phyloP scores from a whole-genome alignment of 176 grass and related monocot species.

The Oryza punctata region DNA sequence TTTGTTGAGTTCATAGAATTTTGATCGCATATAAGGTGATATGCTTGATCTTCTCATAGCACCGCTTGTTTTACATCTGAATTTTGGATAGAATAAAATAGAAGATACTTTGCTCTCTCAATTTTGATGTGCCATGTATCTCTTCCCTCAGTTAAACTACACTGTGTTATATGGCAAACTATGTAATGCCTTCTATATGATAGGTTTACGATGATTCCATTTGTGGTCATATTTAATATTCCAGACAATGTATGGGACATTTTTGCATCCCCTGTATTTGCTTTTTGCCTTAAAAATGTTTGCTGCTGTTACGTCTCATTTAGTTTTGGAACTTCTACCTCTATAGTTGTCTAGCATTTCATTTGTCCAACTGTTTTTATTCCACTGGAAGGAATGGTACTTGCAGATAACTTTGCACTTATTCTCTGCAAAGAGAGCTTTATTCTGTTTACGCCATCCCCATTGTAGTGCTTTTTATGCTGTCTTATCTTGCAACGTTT shows the following conservation, averaged over 20 bases:
- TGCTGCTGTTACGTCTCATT: background rate
- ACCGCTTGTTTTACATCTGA: background rate
- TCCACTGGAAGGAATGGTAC: conserved; percentile 35
- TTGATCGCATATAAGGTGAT: background rate
- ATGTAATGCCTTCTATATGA: background rate
- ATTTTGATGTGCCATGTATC: background rate
- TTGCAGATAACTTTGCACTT: conserved; percentile 39
- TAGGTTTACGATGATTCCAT: background rate
- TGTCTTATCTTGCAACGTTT: conserved; percentile 23
- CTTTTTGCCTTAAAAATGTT: conserved; percentile 11
- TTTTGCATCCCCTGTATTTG: background rate
- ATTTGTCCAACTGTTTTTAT: conserved; percentile 13
- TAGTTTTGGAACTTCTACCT: background rate
- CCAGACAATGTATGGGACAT: background rate
- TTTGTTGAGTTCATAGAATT: background rate
- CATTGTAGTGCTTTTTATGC: conserved; percentile 11
- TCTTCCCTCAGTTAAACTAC: background rate
- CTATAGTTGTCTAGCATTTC: background rate
- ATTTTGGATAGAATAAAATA: conserved; percentile 3
- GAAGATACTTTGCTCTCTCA: background rate
- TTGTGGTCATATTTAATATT: background rate
- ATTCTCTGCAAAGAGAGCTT: conserved; percentile 33
- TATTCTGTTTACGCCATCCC: conserved; percentile 38
- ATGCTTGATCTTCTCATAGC: background rate
- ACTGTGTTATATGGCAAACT: background rate